phyloP scores from a whole-genome alignment of 1,284 basidiomycete genomes.

The Marasmius sp. region DNA sequence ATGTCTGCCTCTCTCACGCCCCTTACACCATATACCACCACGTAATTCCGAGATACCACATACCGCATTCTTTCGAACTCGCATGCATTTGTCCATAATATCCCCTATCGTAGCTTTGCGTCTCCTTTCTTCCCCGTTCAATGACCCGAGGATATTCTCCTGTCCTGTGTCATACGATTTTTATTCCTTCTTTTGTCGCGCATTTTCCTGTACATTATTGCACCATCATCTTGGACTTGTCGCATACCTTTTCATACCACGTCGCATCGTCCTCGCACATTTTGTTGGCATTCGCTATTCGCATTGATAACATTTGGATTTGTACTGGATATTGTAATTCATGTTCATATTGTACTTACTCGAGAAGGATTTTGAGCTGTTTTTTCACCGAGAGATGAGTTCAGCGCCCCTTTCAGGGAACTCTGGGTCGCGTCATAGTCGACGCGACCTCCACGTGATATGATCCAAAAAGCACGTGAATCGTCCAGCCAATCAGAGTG shows the following conservation, averaged over 20 bases:
- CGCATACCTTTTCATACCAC: background rate
- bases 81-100: background rate
- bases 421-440: background rate
- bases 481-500: conserved; percentile 12
- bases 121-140: background rate
- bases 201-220: background rate
- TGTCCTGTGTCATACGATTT: conserved; percentile 26
- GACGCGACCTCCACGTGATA: background rate
- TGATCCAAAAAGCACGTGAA: background rate
- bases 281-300: background rate
- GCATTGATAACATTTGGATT: background rate
- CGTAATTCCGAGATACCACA: background rate
- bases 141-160: background rate
- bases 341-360: background rate
- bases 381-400: background rate
- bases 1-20: background rate
- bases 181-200: background rate
- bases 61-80: background rate
- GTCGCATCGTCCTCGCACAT: background rate
- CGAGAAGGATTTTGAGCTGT: background rate
- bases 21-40: background rate
- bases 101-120: background rate
- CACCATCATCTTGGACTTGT: background rate
- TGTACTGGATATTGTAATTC: background rate
- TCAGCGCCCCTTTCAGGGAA: background rate